These are phyloP conservation scores for Cercospora sp. DNA, from an alignment of 2,329 filamentous ascomycete species.

Conservation along the genomic window DNA sequence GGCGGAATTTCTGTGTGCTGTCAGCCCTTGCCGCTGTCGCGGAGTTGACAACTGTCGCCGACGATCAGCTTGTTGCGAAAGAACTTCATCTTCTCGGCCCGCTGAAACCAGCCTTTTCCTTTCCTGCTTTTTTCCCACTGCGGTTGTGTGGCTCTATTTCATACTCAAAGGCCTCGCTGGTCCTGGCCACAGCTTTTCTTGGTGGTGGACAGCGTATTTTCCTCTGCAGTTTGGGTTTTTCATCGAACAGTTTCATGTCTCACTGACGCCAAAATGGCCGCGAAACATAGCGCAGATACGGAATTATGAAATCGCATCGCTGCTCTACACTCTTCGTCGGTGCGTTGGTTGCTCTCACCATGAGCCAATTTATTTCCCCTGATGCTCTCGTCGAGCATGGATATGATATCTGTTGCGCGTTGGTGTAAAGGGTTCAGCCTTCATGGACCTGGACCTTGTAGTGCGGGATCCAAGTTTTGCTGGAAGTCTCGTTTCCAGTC, in stretches of 20 bases:
- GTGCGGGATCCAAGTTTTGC: background rate
- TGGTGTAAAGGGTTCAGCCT: background rate
- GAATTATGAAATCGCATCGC: background rate
- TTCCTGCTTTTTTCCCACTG: too few species aligned
- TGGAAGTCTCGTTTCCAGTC: background rate
- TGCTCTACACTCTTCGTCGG: background rate
- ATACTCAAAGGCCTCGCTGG: too few species aligned
- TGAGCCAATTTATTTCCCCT: background rate
- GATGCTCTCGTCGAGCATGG: background rate
- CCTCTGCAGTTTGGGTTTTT: too few species aligned
- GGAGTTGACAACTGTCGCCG: background rate
- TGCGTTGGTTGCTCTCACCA: background rate
- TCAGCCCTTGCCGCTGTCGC: background rate
- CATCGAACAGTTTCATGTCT: too few species aligned
- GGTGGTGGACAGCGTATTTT: too few species aligned
- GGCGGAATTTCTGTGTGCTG: background rate
- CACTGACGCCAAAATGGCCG: too few species aligned
- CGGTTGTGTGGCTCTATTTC: too few species aligned
- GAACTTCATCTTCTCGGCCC: background rate
- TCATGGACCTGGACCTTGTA: background rate
- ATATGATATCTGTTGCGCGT: background rate
- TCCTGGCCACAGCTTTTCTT: too few species aligned
- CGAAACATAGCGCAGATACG: too few species aligned
- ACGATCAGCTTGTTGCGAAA: background rate
- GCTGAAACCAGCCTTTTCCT: background rate